A percentile compares a stretch with the other conserved stretches of the same genome.
phyloP scores from a whole-genome alignment of 768 basidiomycete species.

The Leccinum olivaceopallidum region DNA sequence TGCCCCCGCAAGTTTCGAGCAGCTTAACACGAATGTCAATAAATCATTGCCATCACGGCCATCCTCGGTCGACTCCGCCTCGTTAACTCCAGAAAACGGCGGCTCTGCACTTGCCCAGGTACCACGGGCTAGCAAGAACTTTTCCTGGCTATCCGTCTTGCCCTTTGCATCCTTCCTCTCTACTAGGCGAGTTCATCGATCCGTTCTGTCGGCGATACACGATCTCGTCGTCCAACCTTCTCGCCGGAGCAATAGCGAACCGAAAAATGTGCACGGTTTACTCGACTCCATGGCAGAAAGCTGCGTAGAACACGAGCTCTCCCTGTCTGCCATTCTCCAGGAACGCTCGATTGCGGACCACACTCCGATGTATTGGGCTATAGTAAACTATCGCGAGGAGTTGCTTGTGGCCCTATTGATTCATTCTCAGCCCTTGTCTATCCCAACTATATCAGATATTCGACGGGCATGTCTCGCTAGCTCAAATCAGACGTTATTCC shows the following conservation, averaged over 20 bases:
- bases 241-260: background rate
- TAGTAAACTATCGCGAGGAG: conserved; percentile 31
- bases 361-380: conserved; percentile 34
- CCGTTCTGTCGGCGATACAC: conserved; percentile 51
- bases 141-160: conserved; percentile 32
- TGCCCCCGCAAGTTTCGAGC: background rate
- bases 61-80: background rate
- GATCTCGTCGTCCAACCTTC: conserved; percentile 43
- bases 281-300: conserved; percentile 62
- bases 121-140: conserved; percentile 7
- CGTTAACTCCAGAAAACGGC: background rate
- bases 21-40: background rate
- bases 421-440: conserved; percentile 44
- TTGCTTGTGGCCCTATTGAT: conserved; percentile 53
- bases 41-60: background rate
- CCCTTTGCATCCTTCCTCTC: conserved; percentile 29
- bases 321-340: conserved; percentile 30
- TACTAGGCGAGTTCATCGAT: conserved; percentile 50
- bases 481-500: conserved; percentile 31
- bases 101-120: background rate
- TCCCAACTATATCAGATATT: conserved; percentile 55
- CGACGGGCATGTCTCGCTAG: conserved; percentile 59
- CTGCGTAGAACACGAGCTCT: conserved; percentile 50
- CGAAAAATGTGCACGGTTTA: conserved; percentile 35
- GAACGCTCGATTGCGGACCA: conserved; percentile 25